Base-by-base conservation (phyloP, 169 alveolate species). In the Perkinsus marinus region DNA sequence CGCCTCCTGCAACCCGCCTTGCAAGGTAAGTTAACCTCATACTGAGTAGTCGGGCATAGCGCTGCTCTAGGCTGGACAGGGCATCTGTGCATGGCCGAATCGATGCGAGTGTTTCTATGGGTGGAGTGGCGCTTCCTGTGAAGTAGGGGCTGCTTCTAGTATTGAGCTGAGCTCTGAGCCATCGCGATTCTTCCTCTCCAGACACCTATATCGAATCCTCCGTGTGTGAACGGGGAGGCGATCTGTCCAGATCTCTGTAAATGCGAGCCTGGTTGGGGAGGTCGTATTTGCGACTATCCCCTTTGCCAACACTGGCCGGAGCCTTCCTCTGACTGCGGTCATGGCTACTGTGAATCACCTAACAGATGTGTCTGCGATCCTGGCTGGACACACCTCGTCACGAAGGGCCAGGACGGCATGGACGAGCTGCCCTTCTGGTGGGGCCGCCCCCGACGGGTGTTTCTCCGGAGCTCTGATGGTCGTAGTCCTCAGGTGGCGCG, bases 61-160 rank as follows among this genome's bases (percentile, higher is more conserved):
- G 46, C 34, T 57, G 79, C 34, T 57, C 5, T 30, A 57, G 79
- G 79, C 79, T 26, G 79, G 79, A 0, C 79, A 57, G 79, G 97
- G 97, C n/a, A 91, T 91, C 17, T 95, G 97, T 69, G 43, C 93
- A 41, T 95, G 93, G 79, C 96, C 96, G 17, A 95, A 95, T 39
- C 90, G 91, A 3, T 95, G 97, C 69, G 93, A 93, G 34, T 95
- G 97, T 90, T 93, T 91, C 92, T 93, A 94, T 92, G 96, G 96
- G 5, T 95, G 93, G 92, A 90, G 68, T 46, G 96, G 95, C 19
- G 91, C 90, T 38, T 92, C 92, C 39, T 95, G 97, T 41, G 94
- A 93, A 39, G 92, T 89, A 2, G 93, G 95, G 38, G 68, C 89
- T 22, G 68, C 92, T 68, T 16, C 22, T 16, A 41, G 3, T 26